phyloP scores from a whole-genome alignment of 202 grass and related monocot species.

The Panicum hallii region DNA sequence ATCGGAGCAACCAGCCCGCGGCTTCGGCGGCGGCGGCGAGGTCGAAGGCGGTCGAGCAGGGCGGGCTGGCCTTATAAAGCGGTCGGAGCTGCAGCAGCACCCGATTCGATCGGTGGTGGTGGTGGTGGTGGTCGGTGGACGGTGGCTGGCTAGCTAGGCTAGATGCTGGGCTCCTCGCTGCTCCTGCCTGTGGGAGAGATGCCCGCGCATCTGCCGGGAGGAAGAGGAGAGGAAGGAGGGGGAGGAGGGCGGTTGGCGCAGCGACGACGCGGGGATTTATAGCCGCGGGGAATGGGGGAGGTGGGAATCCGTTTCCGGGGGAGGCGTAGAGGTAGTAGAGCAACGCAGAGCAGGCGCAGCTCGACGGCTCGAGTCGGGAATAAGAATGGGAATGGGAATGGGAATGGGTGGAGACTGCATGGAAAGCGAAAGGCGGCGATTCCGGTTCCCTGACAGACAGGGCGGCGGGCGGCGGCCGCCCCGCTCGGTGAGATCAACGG shows the following conservation, averaged over 20 bases:
- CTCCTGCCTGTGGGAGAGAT: background rate
- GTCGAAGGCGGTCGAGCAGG: background rate
- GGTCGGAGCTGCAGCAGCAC: slow-evolving; percentile 4
- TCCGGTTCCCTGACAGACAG: background rate
- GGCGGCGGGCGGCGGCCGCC: too few relatives aligned
- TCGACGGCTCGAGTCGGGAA: background rate
- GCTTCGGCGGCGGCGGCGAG: background rate
- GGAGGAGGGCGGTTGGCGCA: slow-evolving; percentile 43
- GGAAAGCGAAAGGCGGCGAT: background rate
- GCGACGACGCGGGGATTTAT: slow-evolving; percentile 59
- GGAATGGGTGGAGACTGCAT: background rate
- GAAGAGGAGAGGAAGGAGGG: slow-evolving; percentile 17
- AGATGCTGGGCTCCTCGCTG: background rate
- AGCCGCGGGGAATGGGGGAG: slow-evolving; percentile 27
- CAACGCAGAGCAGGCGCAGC: too few relatives aligned
- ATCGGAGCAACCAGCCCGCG: slow-evolving; percentile 40
- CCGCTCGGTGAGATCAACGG: background rate
- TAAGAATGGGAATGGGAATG: background rate
- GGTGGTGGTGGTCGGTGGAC: slow-evolving; percentile 27
- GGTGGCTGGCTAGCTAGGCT: background rate
- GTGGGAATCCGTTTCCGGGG: slow-evolving; percentile 15
- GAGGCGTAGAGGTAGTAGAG: background rate
- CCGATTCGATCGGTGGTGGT: slow-evolving; percentile 42
- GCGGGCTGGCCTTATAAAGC: slow-evolving; percentile 13
- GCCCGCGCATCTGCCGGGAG: slow-evolving; percentile 7